phyloP scores from a whole-genome alignment of 1,284 basidiomycete species.

The Rhodotorula sp. region DNA sequence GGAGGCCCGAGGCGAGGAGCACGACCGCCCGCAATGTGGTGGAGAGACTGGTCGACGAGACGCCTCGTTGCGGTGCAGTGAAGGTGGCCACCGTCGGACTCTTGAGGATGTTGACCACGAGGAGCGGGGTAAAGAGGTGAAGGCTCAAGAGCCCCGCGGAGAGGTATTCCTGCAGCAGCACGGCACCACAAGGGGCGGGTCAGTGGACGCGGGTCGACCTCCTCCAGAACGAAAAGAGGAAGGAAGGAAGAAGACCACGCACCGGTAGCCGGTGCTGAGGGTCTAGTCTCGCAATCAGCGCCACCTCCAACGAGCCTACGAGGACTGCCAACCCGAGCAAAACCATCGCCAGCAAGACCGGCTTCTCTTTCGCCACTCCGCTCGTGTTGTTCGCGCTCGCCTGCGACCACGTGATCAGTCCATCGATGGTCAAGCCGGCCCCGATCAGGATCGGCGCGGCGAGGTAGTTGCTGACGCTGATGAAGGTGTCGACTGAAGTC shows the following conservation, averaged over 20 bases:
- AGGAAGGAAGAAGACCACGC: slow-evolving; percentile 36
- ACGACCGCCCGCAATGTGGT: slow-evolving; percentile 63
- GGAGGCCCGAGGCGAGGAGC: slow-evolving; percentile 72
- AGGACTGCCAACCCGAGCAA: slow-evolving; percentile 53
- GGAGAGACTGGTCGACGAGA: slow-evolving; percentile 45
- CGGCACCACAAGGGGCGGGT: neutral
- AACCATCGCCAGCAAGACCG: slow-evolving; percentile 57
- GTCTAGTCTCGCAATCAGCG: slow-evolving; percentile 16
- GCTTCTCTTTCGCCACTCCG: slow-evolving; percentile 43
- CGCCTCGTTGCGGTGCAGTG: neutral
- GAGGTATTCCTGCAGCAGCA: slow-evolving; percentile 14
- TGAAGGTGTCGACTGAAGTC: slow-evolving; percentile 69
- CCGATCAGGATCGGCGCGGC: slow-evolving; percentile 79
- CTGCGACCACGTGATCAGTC: slow-evolving; percentile 68
- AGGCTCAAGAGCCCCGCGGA: slow-evolving; percentile 27
- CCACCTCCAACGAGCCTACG: slow-evolving; percentile 32
- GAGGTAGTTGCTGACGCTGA: slow-evolving; percentile 84
- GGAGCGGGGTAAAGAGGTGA: slow-evolving; percentile 42
- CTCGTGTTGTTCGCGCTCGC: slow-evolving; percentile 44
- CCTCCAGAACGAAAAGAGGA: neutral
- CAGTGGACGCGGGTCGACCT: no score
- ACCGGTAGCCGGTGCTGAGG: slow-evolving; percentile 28
- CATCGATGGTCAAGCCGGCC: slow-evolving; percentile 75
- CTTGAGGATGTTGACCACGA: slow-evolving; percentile 21
- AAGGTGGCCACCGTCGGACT: neutral